Evolutionary conservation across 768 basidiomycete species (phyloP).

Genomic region (Tricholoma flavovirens): DNA sequence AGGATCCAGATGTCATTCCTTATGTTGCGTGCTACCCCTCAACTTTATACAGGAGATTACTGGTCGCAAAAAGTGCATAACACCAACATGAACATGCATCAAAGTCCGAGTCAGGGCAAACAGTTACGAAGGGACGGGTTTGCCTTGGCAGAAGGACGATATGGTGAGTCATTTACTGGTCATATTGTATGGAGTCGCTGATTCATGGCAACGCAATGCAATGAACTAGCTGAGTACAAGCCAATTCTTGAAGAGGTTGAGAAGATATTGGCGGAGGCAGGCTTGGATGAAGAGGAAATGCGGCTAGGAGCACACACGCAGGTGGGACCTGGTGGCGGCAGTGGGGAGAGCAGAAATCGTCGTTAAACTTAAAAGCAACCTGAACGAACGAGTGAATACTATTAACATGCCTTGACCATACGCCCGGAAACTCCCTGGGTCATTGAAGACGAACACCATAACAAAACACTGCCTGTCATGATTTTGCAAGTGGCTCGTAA

Average conservation of each 20-base stretch:
- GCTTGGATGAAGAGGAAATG: slow-evolving; percentile 81
- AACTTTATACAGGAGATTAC: slow-evolving; percentile 50
- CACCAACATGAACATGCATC: slow-evolving; percentile 38
- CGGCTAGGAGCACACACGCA: slow-evolving; percentile 46
- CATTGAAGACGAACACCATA: no score
- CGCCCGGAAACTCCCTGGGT: no score
- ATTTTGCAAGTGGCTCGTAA: no score
- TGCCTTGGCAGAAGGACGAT: slow-evolving; percentile 64
- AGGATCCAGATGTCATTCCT: slow-evolving; percentile 16
- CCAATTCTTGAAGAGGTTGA: slow-evolving; percentile 80
- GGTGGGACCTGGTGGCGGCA: slow-evolving; percentile 31
- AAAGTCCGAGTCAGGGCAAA: slow-evolving; percentile 52
- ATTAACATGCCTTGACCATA: no score
- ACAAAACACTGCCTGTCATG: no score
- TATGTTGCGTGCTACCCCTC: neutral
- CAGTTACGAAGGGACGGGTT: slow-evolving; percentile 75
- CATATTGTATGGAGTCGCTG: neutral
- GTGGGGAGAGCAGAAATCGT: slow-evolving; percentile 40
- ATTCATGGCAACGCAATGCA: neutral
- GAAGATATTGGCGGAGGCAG: slow-evolving; percentile 77
- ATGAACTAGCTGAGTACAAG: slow-evolving; percentile 63
- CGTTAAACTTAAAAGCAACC: no score
- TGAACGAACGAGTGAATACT: no score
- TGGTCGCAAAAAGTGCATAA: slow-evolving; percentile 73
- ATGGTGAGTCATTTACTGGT: slow-evolving; percentile 39